Evolutionary conservation across 1,284 basidiomycete genomes (phyloP).

Genomic region (Amylostereum areolatum): DNA sequence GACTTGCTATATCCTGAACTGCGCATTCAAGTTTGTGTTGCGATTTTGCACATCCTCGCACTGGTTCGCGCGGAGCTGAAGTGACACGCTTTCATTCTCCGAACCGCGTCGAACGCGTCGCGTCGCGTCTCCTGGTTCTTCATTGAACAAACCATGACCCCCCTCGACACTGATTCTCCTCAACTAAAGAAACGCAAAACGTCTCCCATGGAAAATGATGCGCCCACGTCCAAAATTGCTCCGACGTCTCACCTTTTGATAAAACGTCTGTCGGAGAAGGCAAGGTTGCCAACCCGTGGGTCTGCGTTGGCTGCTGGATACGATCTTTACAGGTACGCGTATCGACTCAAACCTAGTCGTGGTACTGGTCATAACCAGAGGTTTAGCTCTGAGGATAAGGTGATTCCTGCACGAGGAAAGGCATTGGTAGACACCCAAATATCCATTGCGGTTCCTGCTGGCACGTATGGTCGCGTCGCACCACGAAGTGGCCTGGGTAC

Average conservation of each 20-base stretch:
- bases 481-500: constrained; percentile 90
- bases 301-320: constrained; percentile 87
- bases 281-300: constrained; percentile 83
- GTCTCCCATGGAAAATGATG: constrained; percentile 26
- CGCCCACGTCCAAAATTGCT: constrained; percentile 22
- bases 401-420: constrained; percentile 81
- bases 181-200: constrained; percentile 56
- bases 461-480: constrained; percentile 94
- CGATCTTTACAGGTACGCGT: constrained; percentile 79
- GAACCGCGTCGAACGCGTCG: constrained; percentile 14
- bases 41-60: not conserved
- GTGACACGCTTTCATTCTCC: constrained; percentile 13
- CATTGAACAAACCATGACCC: constrained; percentile 1
- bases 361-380: constrained; percentile 7
- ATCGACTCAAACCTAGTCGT: not conserved
- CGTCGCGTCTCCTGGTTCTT: constrained; percentile 3
- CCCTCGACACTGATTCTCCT: constrained; percentile 22
- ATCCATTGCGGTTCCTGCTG: constrained; percentile 86
- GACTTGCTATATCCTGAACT: too few relatives aligned
- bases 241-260: constrained; percentile 64
- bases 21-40: too few relatives aligned
- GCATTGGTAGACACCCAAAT: constrained; percentile 88
- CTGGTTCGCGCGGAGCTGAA: not conserved
- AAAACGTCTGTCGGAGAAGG: constrained; percentile 80
- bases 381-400: constrained; percentile 68